phyloP scores from a whole-genome alignment of 2,329 filamentous ascomycete genomes.

The Dactylellina sp. region DNA sequence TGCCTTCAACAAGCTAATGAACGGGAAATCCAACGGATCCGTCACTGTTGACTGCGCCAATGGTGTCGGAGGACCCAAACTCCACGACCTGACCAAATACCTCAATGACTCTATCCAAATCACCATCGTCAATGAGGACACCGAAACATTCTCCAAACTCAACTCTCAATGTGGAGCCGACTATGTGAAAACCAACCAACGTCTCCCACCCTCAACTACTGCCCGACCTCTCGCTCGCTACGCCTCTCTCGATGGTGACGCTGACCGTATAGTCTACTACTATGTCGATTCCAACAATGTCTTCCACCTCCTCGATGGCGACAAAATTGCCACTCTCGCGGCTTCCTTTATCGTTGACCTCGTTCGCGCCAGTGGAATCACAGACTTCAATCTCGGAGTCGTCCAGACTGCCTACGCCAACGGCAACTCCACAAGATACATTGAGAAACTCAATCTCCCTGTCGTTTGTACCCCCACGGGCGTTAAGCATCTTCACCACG shows the following conservation, averaged over 20 bases:
- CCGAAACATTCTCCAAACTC: slow-evolving; percentile 86
- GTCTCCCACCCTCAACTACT: slow-evolving; percentile 84
- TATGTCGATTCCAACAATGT: slow-evolving; percentile 83
- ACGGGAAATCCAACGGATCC: slow-evolving; percentile 75
- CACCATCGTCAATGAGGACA: slow-evolving; percentile 91
- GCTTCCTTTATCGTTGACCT: slow-evolving; percentile 94
- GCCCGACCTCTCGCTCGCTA: slow-evolving; percentile 80
- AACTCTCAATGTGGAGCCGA: slow-evolving; percentile 97
- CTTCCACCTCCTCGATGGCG: slow-evolving; percentile 94
- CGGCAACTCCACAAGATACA: slow-evolving; percentile 90
- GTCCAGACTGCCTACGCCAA: slow-evolving; percentile 99
- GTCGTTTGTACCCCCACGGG: slow-evolving; percentile 94
- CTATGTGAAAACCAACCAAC: slow-evolving; percentile 96
- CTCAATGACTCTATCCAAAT: slow-evolving; percentile 80
- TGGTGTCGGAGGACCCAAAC: slow-evolving; percentile 92
- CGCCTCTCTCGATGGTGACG: slow-evolving; percentile 94
- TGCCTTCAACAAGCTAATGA: slow-evolving; percentile 86
- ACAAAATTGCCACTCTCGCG: slow-evolving; percentile 93
- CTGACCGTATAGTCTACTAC: slow-evolving; percentile 95
- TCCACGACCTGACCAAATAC: slow-evolving; percentile 85
- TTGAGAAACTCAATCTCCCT: slow-evolving; percentile 86
- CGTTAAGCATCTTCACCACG: slow-evolving; percentile 97
- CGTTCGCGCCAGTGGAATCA: slow-evolving; percentile 80
- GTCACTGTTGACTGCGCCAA: slow-evolving; percentile 96
- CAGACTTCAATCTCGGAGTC: slow-evolving; percentile 88